A percentile compares a stretch with the other conserved stretches of the same genome.
Conservation (phyloP, 495 filamentous ascomycete species). For the Penicillium verhagenii region DNA sequence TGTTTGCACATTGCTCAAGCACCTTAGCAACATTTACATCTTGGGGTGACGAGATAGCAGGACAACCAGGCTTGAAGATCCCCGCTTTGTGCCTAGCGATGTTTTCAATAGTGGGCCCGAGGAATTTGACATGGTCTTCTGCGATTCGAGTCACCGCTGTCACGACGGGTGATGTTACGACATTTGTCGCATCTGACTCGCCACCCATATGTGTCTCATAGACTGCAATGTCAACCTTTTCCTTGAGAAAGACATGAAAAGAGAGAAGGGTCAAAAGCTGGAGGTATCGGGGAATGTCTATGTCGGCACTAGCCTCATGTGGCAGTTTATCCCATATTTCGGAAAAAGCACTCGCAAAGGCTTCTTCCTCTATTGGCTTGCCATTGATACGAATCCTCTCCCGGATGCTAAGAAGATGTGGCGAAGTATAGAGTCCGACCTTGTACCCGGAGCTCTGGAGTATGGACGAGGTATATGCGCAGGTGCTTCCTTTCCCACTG, state of each 20-base stretch:
- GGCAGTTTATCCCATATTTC: constrained; percentile 5
- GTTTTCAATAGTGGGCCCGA: constrained; percentile 72
- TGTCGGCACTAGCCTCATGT: neutral
- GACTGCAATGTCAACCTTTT: constrained; percentile 63
- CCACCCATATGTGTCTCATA: constrained; percentile 76
- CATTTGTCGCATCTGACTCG: constrained; percentile 70
- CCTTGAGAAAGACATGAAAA: constrained; percentile 65
- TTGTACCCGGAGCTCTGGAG: constrained; percentile 44
- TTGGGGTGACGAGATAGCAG: constrained; percentile 69
- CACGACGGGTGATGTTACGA: constrained; percentile 65
- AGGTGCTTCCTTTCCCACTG: constrained; percentile 68
- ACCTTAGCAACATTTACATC: constrained; percentile 53
- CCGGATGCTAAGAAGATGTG: too few relatives aligned
- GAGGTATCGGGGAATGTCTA: constrained; percentile 25
- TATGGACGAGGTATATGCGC: constrained; percentile 40
- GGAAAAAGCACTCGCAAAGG: constrained; percentile 1
- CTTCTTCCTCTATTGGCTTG: too few relatives aligned
- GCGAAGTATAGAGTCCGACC: constrained; percentile 76
- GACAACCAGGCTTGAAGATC: constrained; percentile 68
- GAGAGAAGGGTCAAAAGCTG: constrained; percentile 71
- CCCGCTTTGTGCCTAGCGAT: constrained; percentile 93
- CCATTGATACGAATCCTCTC: too few relatives aligned
- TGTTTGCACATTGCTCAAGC: constrained; percentile 58
- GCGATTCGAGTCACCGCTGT: constrained; percentile 72
- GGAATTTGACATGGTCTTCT: constrained; percentile 72